Evolutionary conservation across 163 green algal species (phyloP).

Genomic region (Volvox carteri): DNA sequence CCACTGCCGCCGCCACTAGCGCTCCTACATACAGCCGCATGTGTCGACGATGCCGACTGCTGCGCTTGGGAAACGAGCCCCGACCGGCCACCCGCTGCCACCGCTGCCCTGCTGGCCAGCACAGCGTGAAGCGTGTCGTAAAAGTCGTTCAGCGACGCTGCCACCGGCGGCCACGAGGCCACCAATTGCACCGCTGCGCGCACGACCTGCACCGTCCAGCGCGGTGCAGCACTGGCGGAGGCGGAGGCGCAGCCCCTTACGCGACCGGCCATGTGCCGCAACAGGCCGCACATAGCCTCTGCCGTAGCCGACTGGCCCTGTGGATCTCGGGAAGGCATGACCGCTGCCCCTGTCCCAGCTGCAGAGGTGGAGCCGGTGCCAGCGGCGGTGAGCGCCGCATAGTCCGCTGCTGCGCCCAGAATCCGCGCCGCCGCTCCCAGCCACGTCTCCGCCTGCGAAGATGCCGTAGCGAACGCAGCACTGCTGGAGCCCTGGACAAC

Average conservation of each 20-base stretch:
- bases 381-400: neutral
- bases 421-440: neutral
- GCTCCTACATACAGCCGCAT: neutral
- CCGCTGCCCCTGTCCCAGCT: neutral
- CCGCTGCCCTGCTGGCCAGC: neutral
- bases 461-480: neutral
- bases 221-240: neutral
- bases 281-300: neutral
- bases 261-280: neutral
- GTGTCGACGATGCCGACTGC: neutral
- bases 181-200: neutral
- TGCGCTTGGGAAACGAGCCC: neutral
- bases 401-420: neutral
- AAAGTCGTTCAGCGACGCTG: conserved; percentile 15
- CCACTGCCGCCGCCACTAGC: neutral
- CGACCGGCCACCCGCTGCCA: neutral
- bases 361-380: neutral
- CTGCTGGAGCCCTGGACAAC: neutral
- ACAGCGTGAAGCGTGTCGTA: neutral
- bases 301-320: neutral
- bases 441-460: conserved; percentile 29
- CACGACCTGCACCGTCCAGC: neutral
- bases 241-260: neutral
- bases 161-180: neutral
- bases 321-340: neutral